Percentiles rank a stretch among this genome's conserved stretches.
phyloP scores from a whole-genome alignment of 352 stramenopile species.

The Globisporangium abappressorium region DNA sequence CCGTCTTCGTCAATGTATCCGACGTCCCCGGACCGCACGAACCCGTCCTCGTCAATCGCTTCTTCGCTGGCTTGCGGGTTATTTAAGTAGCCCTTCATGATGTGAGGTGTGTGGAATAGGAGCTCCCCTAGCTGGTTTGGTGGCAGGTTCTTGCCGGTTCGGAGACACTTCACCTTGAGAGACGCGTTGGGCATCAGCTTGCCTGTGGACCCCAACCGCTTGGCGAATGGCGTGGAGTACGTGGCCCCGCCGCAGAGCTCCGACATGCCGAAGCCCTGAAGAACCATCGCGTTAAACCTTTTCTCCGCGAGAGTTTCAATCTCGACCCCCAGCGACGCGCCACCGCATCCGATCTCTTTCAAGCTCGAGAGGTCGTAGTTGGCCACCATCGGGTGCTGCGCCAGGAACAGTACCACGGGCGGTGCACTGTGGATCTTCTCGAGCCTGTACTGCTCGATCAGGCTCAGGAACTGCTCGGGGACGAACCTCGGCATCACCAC shows the following conservation, averaged over 20 bases:
- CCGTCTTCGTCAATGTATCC: constrained; percentile 92
- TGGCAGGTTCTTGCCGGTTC: constrained; percentile 29
- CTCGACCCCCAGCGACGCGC: constrained; percentile 78
- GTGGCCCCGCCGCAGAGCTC: constrained; percentile 19
- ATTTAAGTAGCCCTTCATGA: constrained; percentile 79
- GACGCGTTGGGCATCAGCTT: constrained; percentile 35
- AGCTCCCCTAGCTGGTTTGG: constrained; percentile 54
- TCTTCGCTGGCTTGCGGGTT: constrained; percentile 79
- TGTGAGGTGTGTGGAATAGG: constrained; percentile 42
- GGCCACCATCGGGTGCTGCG: constrained; percentile 83
- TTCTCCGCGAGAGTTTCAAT: constrained; percentile 50
- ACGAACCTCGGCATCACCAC: constrained; percentile 88
- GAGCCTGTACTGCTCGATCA: constrained; percentile 70
- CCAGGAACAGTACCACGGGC: constrained; percentile 77
- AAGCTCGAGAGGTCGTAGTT: constrained; percentile 83
- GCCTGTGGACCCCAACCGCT: constrained; percentile 22
- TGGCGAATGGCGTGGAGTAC: constrained; percentile 6
- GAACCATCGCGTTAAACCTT: constrained; percentile 46
- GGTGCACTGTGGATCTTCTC: constrained; percentile 67
- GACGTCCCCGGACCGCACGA: constrained; percentile 89
- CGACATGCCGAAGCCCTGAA: constrained; percentile 56
- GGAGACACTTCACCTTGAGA: constrained; percentile 35
- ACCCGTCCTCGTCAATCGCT: constrained; percentile 75
- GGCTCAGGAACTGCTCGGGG: constrained; percentile 74
- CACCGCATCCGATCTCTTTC: constrained; percentile 63